phyloP scores from a whole-genome alignment of 371 early-diverging fungal genomes.

The Mucor racemosus region DNA sequence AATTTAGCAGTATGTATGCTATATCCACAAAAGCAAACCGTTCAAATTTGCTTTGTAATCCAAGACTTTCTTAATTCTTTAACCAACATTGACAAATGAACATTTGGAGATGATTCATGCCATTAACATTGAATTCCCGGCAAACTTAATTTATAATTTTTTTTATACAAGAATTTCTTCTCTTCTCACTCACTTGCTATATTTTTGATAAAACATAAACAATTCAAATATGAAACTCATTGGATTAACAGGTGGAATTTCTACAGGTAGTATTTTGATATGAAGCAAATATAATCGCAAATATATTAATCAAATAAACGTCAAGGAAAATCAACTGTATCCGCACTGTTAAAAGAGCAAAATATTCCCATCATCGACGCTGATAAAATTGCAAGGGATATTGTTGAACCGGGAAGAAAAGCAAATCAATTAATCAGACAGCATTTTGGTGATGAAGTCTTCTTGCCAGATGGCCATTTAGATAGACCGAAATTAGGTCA shows the following conservation, averaged over 20 bases:
- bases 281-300: not conserved
- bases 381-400: constrained; percentile 87
- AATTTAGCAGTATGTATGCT: too few relatives aligned
- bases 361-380: constrained; percentile 90
- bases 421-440: constrained; percentile 74
- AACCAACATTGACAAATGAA: too few relatives aligned
- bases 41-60: too few relatives aligned
- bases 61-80: too few relatives aligned
- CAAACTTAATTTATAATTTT: constrained; percentile 7
- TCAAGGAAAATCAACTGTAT: constrained; percentile 84
- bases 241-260: constrained; percentile 94
- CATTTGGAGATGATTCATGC: not conserved
- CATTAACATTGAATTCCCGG: not conserved
- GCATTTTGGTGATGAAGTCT: constrained; percentile 76
- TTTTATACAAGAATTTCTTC: constrained; percentile 2
- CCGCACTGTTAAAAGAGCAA: constrained; percentile 57
- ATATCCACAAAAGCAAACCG: too few relatives aligned
- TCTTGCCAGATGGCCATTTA: constrained; percentile 62
- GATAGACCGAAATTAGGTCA: constrained; percentile 81
- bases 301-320: not conserved
- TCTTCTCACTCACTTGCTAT: not conserved
- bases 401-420: constrained; percentile 79
- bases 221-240: constrained; percentile 73
- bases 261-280: constrained; percentile 68
- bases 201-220: not conserved